A percentile compares a stretch with the other conserved stretches of the same genome.
Evolutionary conservation across 345 rosid species (phyloP).

Genomic region (Cochlearia excelsa): DNA sequence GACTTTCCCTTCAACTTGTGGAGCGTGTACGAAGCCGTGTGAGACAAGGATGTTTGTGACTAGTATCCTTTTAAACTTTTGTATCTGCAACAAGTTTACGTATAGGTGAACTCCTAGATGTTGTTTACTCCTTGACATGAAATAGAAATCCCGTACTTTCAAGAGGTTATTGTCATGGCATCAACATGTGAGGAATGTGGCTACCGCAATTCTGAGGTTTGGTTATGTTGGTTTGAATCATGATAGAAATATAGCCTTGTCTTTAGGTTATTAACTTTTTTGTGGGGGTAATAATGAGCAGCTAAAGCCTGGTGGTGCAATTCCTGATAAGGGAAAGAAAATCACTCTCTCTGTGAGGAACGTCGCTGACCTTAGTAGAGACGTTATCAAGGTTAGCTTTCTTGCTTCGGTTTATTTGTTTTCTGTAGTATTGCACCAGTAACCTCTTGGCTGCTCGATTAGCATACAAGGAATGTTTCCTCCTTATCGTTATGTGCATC

Average conservation of each 20-base stretch:
- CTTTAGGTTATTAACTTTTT: slow-evolving; percentile 18
- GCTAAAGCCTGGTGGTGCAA: slow-evolving; percentile 86
- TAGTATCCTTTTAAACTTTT: slow-evolving; percentile 41
- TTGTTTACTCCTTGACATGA: slow-evolving; percentile 44
- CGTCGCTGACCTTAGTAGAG: slow-evolving; percentile 72
- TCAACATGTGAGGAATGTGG: slow-evolving; percentile 86
- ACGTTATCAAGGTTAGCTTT: slow-evolving; percentile 76
- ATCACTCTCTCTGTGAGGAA: slow-evolving; percentile 57
- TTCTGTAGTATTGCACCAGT: neutral
- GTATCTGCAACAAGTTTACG: slow-evolving; percentile 3
- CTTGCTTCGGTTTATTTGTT: slow-evolving; percentile 1
- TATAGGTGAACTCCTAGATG: slow-evolving; percentile 19
- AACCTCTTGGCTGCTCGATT: neutral
- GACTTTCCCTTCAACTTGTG: slow-evolving; percentile 51
- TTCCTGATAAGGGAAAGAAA: slow-evolving; percentile 84
- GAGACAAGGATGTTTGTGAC: slow-evolving; percentile 52
- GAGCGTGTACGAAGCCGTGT: slow-evolving; percentile 38
- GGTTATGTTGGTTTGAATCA: slow-evolving; percentile 23
- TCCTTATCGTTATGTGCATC: neutral
- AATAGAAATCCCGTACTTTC: slow-evolving; percentile 88
- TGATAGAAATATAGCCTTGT: slow-evolving; percentile 5
- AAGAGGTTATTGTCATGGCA: slow-evolving; percentile 98
- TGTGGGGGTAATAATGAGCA: slow-evolving; percentile 33
- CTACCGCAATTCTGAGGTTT: slow-evolving; percentile 93
- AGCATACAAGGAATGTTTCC: neutral